Base-by-base conservation (phyloP, 108 stramenopile genomes). In the Parmales sp. region DNA sequence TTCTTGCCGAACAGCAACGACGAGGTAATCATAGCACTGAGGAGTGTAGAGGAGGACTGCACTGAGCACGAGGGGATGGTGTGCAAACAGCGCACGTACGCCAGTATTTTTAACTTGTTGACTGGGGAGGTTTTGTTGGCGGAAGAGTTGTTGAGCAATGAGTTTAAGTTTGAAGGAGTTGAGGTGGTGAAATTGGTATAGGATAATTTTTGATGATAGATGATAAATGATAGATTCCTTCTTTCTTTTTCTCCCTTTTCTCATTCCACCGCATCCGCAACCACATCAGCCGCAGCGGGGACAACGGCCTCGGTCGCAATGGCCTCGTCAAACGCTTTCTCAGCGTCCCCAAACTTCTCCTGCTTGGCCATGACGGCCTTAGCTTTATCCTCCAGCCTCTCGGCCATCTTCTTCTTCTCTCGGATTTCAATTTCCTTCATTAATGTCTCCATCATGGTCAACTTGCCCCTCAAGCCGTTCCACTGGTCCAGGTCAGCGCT, bases 391-490 rank as follows among this genome's bases (percentile, higher is more conserved):
- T 95, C 94, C 49, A 95, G 83, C 67, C 94, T 80, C 50, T 95
- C 92, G 8, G 94, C 94, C 88, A 95, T 89, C 46, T 90, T 78
- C 80, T 95, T 95, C 91, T 95, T 95, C 78, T 95, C 94, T 45
- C 94, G 82, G 70, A 95, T 95, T 72, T 95, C 94, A 76, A 95
- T 95, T 78, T 95, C 94, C 78, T 95, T 95, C 91, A 95, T 93
- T 86, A 95, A 88, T 39, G 91, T 92, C 64, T 92, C 91, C 91
- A 92, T 92, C 91, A 92, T 92, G 66, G 88, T 88, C 39, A 92
- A 83, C 75, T 92, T 92, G 63, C 78, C 86, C 81, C 88, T 90
- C 64, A 85, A 22, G 22, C 73, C 73, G 71, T 16, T 19, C 38
- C 13, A 49, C 23, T 39, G 45, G 71, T 49, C 36, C 13, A 63